phyloP scores from a whole-genome alignment of 2,329 filamentous ascomycete species.

The Colletotrichum filicis region DNA sequence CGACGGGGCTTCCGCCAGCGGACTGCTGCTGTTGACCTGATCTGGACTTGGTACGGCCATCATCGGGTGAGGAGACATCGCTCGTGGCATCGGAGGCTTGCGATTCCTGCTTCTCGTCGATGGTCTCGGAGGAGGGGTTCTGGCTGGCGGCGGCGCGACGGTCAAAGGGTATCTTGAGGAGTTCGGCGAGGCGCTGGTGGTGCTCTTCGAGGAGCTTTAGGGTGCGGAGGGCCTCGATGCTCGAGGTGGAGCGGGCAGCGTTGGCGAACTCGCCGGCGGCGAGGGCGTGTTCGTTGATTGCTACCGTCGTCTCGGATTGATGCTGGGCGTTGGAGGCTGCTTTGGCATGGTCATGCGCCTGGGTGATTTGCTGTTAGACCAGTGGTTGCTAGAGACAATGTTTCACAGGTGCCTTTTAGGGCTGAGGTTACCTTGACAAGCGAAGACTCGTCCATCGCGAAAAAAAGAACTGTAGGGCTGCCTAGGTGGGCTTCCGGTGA shows the following conservation, averaged over 20 bases:
- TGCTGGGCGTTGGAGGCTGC: slow-evolving; percentile 83
- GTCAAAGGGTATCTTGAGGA: slow-evolving; percentile 77
- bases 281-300: slow-evolving; percentile 87
- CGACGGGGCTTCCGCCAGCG: slow-evolving; percentile 33
- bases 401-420: slow-evolving; percentile 37
- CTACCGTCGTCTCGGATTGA: slow-evolving; percentile 80
- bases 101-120: slow-evolving; percentile 49
- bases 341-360: slow-evolving; percentile 90
- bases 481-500: not conserved
- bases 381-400: not conserved
- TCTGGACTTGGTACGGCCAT: slow-evolving; percentile 37
- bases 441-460: slow-evolving; percentile 74
- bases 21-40: slow-evolving; percentile 31
- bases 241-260: slow-evolving; percentile 77
- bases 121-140: slow-evolving; percentile 48
- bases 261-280: slow-evolving; percentile 91
- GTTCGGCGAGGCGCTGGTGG: slow-evolving; percentile 83
- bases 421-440: slow-evolving; percentile 68
- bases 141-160: slow-evolving; percentile 47
- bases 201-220: slow-evolving; percentile 88
- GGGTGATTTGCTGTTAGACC: slow-evolving; percentile 10
- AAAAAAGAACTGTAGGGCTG: not conserved
- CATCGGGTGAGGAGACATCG: not conserved
- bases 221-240: slow-evolving; percentile 81
- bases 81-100: slow-evolving; percentile 16